Evolutionary conservation across 805 yeast genomes (phyloP).

Genomic region (Sungouiozyma ichnusensis): DNA sequence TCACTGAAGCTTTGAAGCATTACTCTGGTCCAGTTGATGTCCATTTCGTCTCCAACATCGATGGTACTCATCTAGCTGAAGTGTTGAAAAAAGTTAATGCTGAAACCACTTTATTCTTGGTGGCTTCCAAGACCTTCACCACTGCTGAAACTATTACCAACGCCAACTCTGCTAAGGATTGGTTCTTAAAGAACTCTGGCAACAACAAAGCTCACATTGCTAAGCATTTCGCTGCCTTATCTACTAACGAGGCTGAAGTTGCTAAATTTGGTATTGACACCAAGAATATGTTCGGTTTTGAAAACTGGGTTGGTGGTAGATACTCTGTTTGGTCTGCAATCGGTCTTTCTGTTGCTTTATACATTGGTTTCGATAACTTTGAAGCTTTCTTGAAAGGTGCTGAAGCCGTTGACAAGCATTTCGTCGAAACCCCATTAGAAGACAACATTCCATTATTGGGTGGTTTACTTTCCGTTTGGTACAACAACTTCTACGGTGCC

Average conservation of each 20-base stretch:
- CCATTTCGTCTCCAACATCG: slow-evolving; percentile 96
- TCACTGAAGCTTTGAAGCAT: slow-evolving; percentile 92
- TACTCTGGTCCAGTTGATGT: slow-evolving; percentile 68
- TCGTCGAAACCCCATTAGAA: slow-evolving; percentile 71
- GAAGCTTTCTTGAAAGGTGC: slow-evolving; percentile 92
- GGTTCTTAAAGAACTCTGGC: slow-evolving; percentile 72
- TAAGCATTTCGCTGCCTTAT: slow-evolving; percentile 93
- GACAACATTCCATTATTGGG: slow-evolving; percentile 89
- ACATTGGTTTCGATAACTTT: slow-evolving; percentile 92
- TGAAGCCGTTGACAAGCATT: slow-evolving; percentile 92
- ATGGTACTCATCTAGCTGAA: slow-evolving; percentile 95
- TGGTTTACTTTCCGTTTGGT: slow-evolving; percentile 93
- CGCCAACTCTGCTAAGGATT: slow-evolving; percentile 87
- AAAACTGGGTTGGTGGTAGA: slow-evolving; percentile 99
- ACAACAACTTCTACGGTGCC: slow-evolving; percentile 95
- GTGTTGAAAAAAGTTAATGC: slow-evolving; percentile 66
- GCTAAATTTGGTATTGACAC: slow-evolving; percentile 94
- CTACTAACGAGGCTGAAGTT: slow-evolving; percentile 88
- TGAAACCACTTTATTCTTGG: slow-evolving; percentile 84
- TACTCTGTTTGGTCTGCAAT: slow-evolving; percentile 99
- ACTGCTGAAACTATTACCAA: slow-evolving; percentile 97
- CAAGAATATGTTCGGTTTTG: slow-evolving; percentile 96
- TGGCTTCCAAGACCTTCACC: slow-evolving; percentile 97
- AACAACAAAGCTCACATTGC: slow-evolving; percentile 63
- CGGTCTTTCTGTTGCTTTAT: slow-evolving; percentile 89